Base-by-base conservation (phyloP, 768 basidiomycete species). In the Podaxis sp. region DNA sequence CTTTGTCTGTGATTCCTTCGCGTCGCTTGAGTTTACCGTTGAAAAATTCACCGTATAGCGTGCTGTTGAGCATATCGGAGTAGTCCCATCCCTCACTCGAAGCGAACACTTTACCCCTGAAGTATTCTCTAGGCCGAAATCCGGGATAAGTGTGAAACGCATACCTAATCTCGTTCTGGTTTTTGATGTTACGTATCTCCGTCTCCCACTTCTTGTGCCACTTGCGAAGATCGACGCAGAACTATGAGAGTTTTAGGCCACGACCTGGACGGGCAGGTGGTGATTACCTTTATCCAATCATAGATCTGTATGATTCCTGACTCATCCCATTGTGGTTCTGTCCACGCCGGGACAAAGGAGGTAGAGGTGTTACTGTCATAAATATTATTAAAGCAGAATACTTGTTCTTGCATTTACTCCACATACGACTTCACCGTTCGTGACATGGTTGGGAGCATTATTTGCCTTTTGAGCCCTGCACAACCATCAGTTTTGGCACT, bases 41-140 rank as follows among this genome's bases (percentile, higher is more conserved):
- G 55, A 74, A 71, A 21, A 84, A 67, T 5, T 66, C 46, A 1
- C 76, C 74, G 65, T 77, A 87, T 2, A 75, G 61, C 2, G 72
- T 72, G 3, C 73, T 70, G 11, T 71, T 70, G 36, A 80, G 35
- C 23, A 88, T 68, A 62, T 84, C 78, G 25, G 62, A 64, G 13
- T 70, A 64, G 1, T 72, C 61, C 76, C 81, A 86, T 5, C 82
- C 83, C 62, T 79, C 66, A 3, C 50, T n/a, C 0, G 48, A 11
- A 0, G 81, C 80, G 27, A 78, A 63, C 0, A 0, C 0, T 51
- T 65, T 69, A 18, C 73, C 74, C 54, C 85, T 85, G 51, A 7
- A 62, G 35, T 4, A 61, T 36, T 4, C 50, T 35, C 61, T 59
- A 11, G 37, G 21, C 16, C 16, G 36, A 46, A n/a, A 23, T 5